Evolutionary conservation across 2,329 filamentous ascomycete species (phyloP).

Genomic region (Paraphaeosphaeria sporulosa): DNA sequence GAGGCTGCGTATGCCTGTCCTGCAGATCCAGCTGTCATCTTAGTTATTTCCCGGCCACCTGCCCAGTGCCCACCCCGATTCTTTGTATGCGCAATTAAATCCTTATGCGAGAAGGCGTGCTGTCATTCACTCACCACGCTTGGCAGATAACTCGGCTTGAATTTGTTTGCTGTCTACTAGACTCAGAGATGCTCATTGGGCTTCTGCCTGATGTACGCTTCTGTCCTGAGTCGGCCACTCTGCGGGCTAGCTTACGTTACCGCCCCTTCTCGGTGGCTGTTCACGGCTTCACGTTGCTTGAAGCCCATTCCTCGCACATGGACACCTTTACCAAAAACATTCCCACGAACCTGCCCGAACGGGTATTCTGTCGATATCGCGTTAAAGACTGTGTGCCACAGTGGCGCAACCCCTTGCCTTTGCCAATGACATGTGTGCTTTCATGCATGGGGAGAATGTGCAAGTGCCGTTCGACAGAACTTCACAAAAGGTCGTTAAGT

Average conservation of each 20-base stretch:
- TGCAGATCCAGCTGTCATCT: conserved; percentile 1
- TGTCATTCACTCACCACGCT: background rate
- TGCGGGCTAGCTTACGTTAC: conserved; percentile 1
- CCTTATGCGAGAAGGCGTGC: background rate
- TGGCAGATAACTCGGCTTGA: background rate
- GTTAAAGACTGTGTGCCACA: conserved; percentile 48
- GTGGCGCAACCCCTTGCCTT: conserved; percentile 37
- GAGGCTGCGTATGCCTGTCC: background rate
- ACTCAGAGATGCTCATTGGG: background rate
- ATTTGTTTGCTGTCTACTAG: no score
- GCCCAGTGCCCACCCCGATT: background rate
- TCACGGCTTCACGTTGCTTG: conserved; percentile 6
- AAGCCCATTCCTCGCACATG: conserved; percentile 18
- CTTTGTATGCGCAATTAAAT: background rate
- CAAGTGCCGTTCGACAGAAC: background rate
- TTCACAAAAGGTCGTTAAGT: conserved; percentile 81
- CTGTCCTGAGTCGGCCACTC: background rate
- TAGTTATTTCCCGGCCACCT: background rate
- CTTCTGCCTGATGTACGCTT: background rate
- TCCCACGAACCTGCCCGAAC: conserved; percentile 21
- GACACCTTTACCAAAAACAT: conserved; percentile 29
- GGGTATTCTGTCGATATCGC: conserved; percentile 19
- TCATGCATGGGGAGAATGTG: background rate
- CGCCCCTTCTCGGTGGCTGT: conserved; percentile 7
- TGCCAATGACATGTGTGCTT: conserved; percentile 18